These are phyloP conservation scores for Globisporangium lucens DNA, from an alignment of 352 stramenopile genomes.

Conservation along the genomic window DNA sequence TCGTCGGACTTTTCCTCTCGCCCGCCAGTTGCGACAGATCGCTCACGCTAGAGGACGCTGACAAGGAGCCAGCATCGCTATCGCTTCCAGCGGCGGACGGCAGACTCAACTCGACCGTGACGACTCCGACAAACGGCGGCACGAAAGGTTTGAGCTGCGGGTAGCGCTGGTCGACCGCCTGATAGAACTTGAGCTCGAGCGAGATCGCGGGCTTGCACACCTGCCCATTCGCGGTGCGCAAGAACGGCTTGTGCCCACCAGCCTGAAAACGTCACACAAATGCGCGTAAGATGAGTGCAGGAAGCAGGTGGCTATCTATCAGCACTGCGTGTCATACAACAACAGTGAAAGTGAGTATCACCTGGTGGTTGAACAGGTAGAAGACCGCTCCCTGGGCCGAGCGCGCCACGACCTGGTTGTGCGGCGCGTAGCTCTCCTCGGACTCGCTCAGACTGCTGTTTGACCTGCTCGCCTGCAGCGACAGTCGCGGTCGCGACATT, in stretches of 20 bases:
- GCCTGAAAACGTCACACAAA: slow-evolving; percentile 24
- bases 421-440: slow-evolving; percentile 11
- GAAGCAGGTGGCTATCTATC: too few relatives aligned
- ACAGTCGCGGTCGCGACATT: slow-evolving; percentile 3
- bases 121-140: slow-evolving; percentile 60
- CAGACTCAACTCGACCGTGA: slow-evolving; percentile 53
- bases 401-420: slow-evolving; percentile 64
- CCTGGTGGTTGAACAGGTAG: slow-evolving; percentile 80
- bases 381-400: slow-evolving; percentile 63
- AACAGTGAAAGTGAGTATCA: slow-evolving; percentile 7
- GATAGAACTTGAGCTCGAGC: slow-evolving; percentile 75
- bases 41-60: slow-evolving; percentile 16
- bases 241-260: slow-evolving; percentile 69
- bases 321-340: background rate
- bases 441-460: slow-evolving; percentile 16
- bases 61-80: slow-evolving; percentile 12
- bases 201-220: slow-evolving; percentile 78
- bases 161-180: slow-evolving; percentile 42
- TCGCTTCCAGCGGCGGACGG: slow-evolving; percentile 11
- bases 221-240: slow-evolving; percentile 56
- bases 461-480: slow-evolving; percentile 14
- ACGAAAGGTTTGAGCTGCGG: slow-evolving; percentile 67
- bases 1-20: slow-evolving; percentile 13
- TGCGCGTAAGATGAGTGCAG: too few relatives aligned
- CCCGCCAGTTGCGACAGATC: slow-evolving; percentile 17